These are phyloP conservation scores for Xanthoconium separans DNA, from an alignment of 1,284 basidiomycete genomes.

Conservation along the genomic window DNA sequence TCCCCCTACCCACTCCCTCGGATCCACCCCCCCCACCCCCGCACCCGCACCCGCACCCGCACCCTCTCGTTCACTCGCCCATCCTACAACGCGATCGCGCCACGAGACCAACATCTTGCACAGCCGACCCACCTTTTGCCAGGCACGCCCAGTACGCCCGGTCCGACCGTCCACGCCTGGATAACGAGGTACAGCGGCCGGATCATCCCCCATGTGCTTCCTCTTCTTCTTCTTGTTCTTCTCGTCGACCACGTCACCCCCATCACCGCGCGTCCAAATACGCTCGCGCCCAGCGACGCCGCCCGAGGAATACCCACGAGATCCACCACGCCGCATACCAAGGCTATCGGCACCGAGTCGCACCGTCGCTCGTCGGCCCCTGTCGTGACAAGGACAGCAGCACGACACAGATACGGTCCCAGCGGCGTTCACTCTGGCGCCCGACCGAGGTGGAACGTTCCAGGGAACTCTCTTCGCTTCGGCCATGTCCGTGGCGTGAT, in stretches of 20 bases:
- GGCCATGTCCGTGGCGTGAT: background rate
- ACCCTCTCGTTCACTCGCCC: background rate
- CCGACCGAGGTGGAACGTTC: background rate
- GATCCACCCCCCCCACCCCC: no score
- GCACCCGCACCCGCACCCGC: no score
- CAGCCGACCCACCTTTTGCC: constrained; percentile 2
- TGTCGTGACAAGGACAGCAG: background rate
- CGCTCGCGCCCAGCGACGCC: background rate
- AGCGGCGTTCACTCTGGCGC: constrained; percentile 1
- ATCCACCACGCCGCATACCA: background rate
- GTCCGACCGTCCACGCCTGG: background rate
- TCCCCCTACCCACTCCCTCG: no score
- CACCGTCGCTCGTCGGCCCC: background rate
- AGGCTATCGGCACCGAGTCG: background rate
- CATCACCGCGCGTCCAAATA: background rate
- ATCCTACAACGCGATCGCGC: constrained; percentile 2
- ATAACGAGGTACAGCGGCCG: constrained; percentile 13
- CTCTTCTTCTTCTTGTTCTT: background rate
- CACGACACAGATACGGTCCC: background rate
- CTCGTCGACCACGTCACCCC: background rate
- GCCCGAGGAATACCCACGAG: background rate
- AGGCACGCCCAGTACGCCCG: background rate
- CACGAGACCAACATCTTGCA: constrained; percentile 9
- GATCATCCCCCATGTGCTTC: constrained; percentile 15
- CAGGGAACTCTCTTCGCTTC: background rate